phyloP scores from a whole-genome alignment of 139 green algal genomes.

The Coccomyxa sp. region DNA sequence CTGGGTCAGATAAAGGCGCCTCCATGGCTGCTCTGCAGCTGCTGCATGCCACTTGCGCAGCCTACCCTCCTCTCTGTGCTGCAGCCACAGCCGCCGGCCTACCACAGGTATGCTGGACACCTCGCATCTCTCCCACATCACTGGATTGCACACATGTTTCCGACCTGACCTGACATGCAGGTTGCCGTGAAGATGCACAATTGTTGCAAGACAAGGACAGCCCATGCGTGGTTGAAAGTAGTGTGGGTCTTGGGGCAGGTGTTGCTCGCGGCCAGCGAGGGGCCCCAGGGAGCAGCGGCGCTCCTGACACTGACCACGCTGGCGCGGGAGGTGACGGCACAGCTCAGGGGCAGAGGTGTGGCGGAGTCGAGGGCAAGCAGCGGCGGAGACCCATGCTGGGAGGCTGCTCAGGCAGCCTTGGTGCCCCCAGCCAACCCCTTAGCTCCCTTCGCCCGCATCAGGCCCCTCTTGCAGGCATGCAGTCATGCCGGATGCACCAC shows the following conservation, averaged over 20 bases:
- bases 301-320: constrained; percentile 44
- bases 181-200: no score
- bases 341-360: neutral
- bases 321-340: constrained; percentile 22
- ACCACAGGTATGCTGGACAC: constrained; percentile 8
- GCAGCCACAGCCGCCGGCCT: constrained; percentile 23
- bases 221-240: no score
- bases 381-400: no score
- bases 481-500: no score
- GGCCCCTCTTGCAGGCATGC: constrained; percentile 11
- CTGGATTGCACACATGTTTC: no score
- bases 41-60: constrained; percentile 33
- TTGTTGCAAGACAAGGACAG: neutral
- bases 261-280: constrained; percentile 29
- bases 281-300: constrained; percentile 24
- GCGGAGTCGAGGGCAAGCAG: neutral
- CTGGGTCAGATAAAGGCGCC: neutral
- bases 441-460: constrained; percentile 6
- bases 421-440: constrained; percentile 7
- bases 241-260: constrained; percentile 5
- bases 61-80: constrained; percentile 36
- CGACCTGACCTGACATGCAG: no score
- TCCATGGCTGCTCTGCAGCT: constrained; percentile 19
- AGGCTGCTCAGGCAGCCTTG: neutral
- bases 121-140: no score